A percentile compares a stretch with the other conserved stretches of the same genome.
These are phyloP conservation scores for Aspergillus jensenii DNA, from an alignment of 2,329 filamentous ascomycete genomes.

Conservation along the genomic window DNA sequence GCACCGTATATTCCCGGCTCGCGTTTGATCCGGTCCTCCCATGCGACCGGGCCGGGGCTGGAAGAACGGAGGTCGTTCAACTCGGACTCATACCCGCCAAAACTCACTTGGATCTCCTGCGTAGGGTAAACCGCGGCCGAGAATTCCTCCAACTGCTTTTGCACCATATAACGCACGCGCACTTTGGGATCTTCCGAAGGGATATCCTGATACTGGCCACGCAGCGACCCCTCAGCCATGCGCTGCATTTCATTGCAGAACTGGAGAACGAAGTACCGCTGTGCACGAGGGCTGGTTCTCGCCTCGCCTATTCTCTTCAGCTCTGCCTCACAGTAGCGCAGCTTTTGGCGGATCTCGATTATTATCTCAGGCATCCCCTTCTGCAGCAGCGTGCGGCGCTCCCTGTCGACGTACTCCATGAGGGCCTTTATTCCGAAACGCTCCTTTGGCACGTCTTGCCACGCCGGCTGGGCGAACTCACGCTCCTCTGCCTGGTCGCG, in stretches of 20 bases:
- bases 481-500: slow-evolving; percentile 11
- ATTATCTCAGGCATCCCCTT: slow-evolving; percentile 16
- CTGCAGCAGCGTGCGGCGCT: slow-evolving; percentile 15
- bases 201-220: slow-evolving; percentile 16
- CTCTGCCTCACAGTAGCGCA: slow-evolving; percentile 2
- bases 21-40: neutral
- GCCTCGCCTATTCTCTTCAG: slow-evolving; percentile 5
- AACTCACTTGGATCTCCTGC: neutral
- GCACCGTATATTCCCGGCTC: neutral
- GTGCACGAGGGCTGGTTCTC: slow-evolving; percentile 2
- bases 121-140: neutral
- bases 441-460: slow-evolving; percentile 7
- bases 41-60: neutral
- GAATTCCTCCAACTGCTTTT: neutral
- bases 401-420: slow-evolving; percentile 17
- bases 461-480: neutral
- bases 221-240: slow-evolving; percentile 14
- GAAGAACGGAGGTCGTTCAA: neutral
- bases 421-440: slow-evolving; percentile 13
- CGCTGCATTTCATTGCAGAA: slow-evolving; percentile 17
- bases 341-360: slow-evolving; percentile 12
- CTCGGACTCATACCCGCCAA: neutral
- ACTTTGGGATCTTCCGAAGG: slow-evolving; percentile 3
- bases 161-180: slow-evolving; percentile 7
- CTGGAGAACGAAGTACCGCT: slow-evolving; percentile 11